Conservation (phyloP, 352 stramenopile genomes). For the Phytophthora constricta region DNA sequence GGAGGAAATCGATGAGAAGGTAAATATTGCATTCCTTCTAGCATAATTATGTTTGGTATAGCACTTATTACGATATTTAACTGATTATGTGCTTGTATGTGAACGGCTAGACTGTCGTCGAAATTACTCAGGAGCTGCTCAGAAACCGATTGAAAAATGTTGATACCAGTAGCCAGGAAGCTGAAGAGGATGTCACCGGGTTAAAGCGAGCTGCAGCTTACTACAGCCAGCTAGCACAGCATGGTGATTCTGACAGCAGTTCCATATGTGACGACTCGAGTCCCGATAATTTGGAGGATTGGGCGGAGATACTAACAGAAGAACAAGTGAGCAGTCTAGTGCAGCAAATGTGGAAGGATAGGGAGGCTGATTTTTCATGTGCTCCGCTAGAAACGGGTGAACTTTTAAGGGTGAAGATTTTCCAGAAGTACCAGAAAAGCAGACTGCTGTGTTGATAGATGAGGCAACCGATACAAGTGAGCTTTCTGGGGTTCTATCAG, state of each 20-base stretch:
- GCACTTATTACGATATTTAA: not conserved
- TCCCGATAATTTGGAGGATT: conserved; percentile 23
- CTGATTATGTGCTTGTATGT: not conserved
- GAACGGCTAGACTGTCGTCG: conserved; percentile 22
- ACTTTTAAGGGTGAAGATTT: conserved; percentile 1
- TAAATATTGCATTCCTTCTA: no score
- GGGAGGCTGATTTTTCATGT: conserved; percentile 4
- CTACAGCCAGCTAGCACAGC: conserved; percentile 31
- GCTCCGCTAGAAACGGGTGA: not conserved
- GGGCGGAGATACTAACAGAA: conserved; percentile 50
- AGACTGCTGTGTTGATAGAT: conserved; percentile 15
- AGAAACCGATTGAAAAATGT: conserved; percentile 27
- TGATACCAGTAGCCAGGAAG: not conserved
- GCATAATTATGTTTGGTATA: no score
- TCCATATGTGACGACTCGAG: conserved; percentile 17
- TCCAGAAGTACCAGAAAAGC: not conserved
- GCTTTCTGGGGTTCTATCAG: conserved; percentile 10
- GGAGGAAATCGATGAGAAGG: conserved; percentile 39
- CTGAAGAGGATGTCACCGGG: conserved; percentile 38
- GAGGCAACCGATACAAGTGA: conserved; percentile 45
- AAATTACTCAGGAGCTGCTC: conserved; percentile 50
- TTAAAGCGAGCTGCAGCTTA: conserved; percentile 46
- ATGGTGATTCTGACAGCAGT: not conserved
- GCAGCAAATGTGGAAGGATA: conserved; percentile 53
- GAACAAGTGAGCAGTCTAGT: conserved; percentile 54